These are phyloP conservation scores for Panaeolus cyanescens DNA, from an alignment of 768 basidiomycete genomes.

Conservation along the genomic window DNA sequence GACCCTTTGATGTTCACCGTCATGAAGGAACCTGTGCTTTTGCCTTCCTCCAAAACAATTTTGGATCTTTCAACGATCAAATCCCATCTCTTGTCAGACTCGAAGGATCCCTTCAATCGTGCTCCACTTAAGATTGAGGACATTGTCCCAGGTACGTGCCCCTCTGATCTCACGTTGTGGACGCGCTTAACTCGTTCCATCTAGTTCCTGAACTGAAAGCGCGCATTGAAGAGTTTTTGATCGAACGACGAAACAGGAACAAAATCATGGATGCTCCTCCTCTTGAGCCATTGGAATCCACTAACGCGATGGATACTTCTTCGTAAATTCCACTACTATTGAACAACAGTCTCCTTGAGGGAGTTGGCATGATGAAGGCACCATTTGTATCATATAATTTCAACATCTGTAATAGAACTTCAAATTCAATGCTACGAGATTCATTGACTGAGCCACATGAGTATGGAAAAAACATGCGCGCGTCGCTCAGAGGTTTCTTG, in stretches of 20 bases:
- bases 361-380: background rate
- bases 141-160: slow-evolving; percentile 66
- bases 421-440: background rate
- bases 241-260: slow-evolving; percentile 52
- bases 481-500: too few relatives aligned
- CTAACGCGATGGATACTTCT: slow-evolving; percentile 11
- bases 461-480: too few relatives aligned
- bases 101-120: slow-evolving; percentile 96
- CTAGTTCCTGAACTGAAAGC: slow-evolving; percentile 71
- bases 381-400: background rate
- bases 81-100: slow-evolving; percentile 88
- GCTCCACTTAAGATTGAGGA: slow-evolving; percentile 78
- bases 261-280: slow-evolving; percentile 16
- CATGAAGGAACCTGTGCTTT: slow-evolving; percentile 92
- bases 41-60: slow-evolving; percentile 80
- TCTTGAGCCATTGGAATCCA: slow-evolving; percentile 3
- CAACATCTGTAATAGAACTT: background rate
- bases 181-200: slow-evolving; percentile 9
- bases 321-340: slow-evolving; percentile 7
- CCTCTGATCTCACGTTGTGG: background rate
- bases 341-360: background rate
- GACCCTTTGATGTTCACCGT: slow-evolving; percentile 90
- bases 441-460: too few relatives aligned
- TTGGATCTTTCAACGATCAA: slow-evolving; percentile 94
- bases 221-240: slow-evolving; percentile 71